Evolutionary conservation across 208 protist species (phyloP).

Genomic region (Phytomonas sp.): DNA sequence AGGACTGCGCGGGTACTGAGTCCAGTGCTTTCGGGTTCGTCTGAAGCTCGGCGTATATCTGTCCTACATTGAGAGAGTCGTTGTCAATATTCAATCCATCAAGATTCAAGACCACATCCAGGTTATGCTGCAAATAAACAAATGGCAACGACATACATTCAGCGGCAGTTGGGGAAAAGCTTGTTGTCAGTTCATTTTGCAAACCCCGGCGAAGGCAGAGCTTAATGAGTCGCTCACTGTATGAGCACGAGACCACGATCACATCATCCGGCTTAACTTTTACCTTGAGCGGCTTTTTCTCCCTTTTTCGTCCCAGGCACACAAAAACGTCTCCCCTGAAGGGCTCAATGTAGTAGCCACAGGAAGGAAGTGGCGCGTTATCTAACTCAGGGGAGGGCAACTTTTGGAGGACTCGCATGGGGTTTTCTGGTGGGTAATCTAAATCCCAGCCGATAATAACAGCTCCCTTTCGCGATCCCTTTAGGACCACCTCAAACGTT

Average conservation of each 20-base stretch:
- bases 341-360: conserved; percentile 66
- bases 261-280: conserved; percentile 48
- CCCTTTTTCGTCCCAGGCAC: conserved; percentile 32
- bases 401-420: not conserved
- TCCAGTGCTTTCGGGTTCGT: conserved; percentile 23
- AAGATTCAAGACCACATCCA: conserved; percentile 46
- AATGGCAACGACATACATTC: conserved; percentile 56
- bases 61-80: conserved; percentile 27
- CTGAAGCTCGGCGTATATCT: conserved; percentile 49
- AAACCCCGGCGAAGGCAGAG: conserved; percentile 39
- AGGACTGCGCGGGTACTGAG: conserved; percentile 20
- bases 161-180: conserved; percentile 32
- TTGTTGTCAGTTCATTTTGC: conserved; percentile 36
- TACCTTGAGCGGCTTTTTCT: conserved; percentile 39
- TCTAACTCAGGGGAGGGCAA: not conserved
- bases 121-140: conserved; percentile 39
- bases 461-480: conserved; percentile 39
- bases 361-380: conserved; percentile 35
- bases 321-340: conserved; percentile 59
- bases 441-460: conserved; percentile 70
- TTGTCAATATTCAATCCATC: conserved; percentile 25
- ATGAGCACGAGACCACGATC: conserved; percentile 53
- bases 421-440: conserved; percentile 12
- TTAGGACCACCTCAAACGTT: conserved; percentile 44
- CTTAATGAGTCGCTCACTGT: conserved; percentile 44